Base-by-base conservation (phyloP, 345 rosid genomes). In the Aurinia saxatilis region DNA sequence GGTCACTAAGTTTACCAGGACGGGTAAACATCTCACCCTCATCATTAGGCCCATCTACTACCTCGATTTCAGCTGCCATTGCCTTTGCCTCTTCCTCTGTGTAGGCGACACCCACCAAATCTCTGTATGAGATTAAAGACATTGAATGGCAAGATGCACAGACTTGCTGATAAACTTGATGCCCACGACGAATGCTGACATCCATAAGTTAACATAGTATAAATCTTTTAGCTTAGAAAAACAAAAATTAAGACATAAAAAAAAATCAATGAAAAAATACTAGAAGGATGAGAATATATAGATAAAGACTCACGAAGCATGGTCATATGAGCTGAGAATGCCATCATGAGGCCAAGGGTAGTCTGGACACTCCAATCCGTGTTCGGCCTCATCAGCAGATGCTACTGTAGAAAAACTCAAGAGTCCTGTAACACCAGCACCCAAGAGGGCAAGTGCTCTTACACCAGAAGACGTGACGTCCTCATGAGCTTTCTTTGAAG, bases 291-390 rank as follows among this genome's bases (percentile, higher is more conserved):
- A 23, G 0, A 25, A 42, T 27, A 27, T 2, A 14, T 13, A 41
- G 27, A 21, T 6, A 34, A 39, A 40, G 18, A 85, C 99, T 88
- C 72, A 95, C 99, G 99, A 95, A 37, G 98, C 89, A 79, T 95
- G 99, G 73, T 95, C 98, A 53, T 95, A 95, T 42, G 99, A 95
- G 73, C 98, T 88, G 23, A 95, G 91, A 67, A 95, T 95, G 74
- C 99, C 99, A 54, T 76, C 34, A 66, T 95, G 99, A 77, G 99
- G 99, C 99, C 99, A 95, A 55, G 99, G 99, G 80, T 95, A 95
- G 68, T 47, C 80, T 35, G 99, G 84, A 73, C 76, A 78, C 37
- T 61, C 93, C 74, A 95, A 67, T 17, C 99, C 99, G 34, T 90
- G 99, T 54, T 95, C 99, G 13, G 99, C 99, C 78, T 95, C 99